Evolutionary conservation across 768 basidiomycete species (phyloP).

Genomic region (Dictyophora rubrovolvata): DNA sequence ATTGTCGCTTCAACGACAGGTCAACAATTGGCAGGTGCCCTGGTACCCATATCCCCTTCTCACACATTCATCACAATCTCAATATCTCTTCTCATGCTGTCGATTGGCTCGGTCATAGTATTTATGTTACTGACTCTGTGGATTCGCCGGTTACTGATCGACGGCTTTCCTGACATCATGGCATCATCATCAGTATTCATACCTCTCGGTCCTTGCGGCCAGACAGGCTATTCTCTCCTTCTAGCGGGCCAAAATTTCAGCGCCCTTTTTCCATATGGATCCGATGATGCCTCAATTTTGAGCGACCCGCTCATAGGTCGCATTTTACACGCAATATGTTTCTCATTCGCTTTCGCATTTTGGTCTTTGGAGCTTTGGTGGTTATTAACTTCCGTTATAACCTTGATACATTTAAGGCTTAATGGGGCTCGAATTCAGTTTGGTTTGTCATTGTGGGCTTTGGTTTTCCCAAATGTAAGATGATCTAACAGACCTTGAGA

Average conservation of each 20-base stretch:
- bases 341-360: constrained; percentile 38
- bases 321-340: constrained; percentile 34
- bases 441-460: constrained; percentile 50
- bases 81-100: constrained; percentile 43
- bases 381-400: constrained; percentile 46
- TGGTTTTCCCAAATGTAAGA: constrained; percentile 62
- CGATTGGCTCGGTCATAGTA: constrained; percentile 47
- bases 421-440: constrained; percentile 36
- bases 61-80: constrained; percentile 47
- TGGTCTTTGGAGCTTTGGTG: constrained; percentile 61
- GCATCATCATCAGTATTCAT: constrained; percentile 53
- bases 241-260: constrained; percentile 44
- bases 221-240: constrained; percentile 49
- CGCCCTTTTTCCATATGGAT: constrained; percentile 24
- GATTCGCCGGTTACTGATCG: constrained; percentile 43
- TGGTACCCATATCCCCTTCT: constrained; percentile 33
- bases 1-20: constrained; percentile 65
- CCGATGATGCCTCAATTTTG: constrained; percentile 29
- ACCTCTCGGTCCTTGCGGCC: constrained; percentile 63
- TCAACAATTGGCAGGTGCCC: constrained; percentile 41
- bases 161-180: constrained; percentile 37
- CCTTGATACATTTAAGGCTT: constrained; percentile 32
- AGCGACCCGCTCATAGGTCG: constrained; percentile 24
- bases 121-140: constrained; percentile 61
- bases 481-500: not conserved